Evolutionary conservation across 495 filamentous ascomycete species (phyloP), one percentile per base, ranked within the genome.

Genomic region (Aspergillus ellipticus): DNA sequence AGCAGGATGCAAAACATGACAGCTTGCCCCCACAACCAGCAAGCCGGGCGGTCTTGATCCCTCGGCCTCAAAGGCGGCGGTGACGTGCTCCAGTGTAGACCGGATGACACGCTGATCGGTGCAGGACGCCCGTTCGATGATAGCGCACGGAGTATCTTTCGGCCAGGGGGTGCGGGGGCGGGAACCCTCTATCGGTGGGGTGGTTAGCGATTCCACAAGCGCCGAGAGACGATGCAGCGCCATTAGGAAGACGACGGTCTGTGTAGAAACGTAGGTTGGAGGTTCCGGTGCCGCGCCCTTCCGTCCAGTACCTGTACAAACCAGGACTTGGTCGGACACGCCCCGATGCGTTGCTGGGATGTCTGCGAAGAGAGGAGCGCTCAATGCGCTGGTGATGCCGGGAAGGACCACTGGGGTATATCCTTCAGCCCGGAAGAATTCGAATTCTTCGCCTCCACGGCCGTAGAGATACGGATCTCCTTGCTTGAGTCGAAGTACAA

Each of bases 381-480:
- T 86, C 49, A 98, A 74, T 4, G 92, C 89, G 66, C 85, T 89
- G 11, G 94, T 97, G 43, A 98, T 88, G 0, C 94, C 94, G 0
- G 94, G 94, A 4, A 98, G 73, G 2, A 98, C 93, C 0, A 81
- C 69, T 0, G 90, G 84, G 6, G 63, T 73, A 37, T 85, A 86
- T 8, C 92, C 94, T 46, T 89, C 76, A 6, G 69, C 70, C 1
- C 81, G 73, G 77, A 98, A 97, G 66, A 89, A 96, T n/a, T 83
- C 83, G 35, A 86, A 88, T 66, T 98, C 94, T 66, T 98, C 94
- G 13, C 87, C 94, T 56, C 94, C 94, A 41, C 94, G 84, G 20
- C 94, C 94, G 70, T 96, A 98, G 21, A 98, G 81, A 69, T 96
- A 98, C 0, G 94, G 94, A 64, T 98, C 94, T 17, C 94, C 94